Evolutionary conservation across 441 rosid genomes (phyloP).

Genomic region (Metrosideros polymorpha): DNA sequence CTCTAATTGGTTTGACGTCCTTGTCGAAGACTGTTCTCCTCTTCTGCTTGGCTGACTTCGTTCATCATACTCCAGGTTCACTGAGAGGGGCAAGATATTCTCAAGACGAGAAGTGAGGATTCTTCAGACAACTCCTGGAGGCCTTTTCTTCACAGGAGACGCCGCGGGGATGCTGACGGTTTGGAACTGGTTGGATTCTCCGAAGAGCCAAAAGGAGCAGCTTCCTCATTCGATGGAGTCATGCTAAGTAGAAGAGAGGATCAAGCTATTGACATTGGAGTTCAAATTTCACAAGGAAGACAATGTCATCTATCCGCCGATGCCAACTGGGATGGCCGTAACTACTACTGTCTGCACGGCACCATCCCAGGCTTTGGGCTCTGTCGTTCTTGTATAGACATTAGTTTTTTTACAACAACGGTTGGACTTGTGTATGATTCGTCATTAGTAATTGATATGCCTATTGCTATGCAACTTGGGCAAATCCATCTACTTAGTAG

Average conservation of each 20-base stretch:
- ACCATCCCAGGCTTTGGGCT: not conserved
- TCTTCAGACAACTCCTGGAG: not conserved
- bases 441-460: not conserved
- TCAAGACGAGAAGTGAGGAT: not conserved
- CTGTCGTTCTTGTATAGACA: not conserved
- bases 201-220: constrained; percentile 13
- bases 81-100: constrained; percentile 5
- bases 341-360: not conserved
- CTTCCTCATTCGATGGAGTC: constrained; percentile 17
- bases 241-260: constrained; percentile 24
- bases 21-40: not conserved
- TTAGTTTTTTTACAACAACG: not conserved
- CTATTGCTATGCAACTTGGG: not conserved
- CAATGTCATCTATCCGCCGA: not conserved
- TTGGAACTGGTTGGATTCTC: not conserved
- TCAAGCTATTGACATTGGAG: constrained; percentile 6
- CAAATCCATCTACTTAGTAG: not conserved
- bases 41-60: not conserved
- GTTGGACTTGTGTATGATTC: not conserved
- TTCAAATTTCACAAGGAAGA: not conserved
- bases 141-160: constrained; percentile 12
- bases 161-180: not conserved
- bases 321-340: not conserved
- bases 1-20: not conserved
- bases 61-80: not conserved